These are phyloP conservation scores for Wallemia ichthyophaga DNA, from an alignment of 1,284 basidiomycete genomes.

Conservation along the genomic window DNA sequence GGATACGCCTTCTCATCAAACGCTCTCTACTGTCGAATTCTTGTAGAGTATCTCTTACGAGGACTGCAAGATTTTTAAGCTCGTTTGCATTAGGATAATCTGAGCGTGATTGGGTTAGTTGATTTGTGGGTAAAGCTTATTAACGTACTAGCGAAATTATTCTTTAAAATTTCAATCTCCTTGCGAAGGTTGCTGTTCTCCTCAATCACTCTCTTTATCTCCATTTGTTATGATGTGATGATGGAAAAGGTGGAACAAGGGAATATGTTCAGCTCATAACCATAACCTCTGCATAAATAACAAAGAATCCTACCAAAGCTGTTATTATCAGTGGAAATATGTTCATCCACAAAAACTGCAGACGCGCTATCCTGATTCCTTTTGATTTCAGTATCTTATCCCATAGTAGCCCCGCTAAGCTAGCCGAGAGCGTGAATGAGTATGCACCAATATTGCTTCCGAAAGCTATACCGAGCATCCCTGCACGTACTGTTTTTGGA, in stretches of 20 bases:
- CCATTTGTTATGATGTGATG: neutral
- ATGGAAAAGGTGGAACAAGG: neutral
- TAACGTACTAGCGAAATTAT: neutral
- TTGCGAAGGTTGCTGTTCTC: neutral
- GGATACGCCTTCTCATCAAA: neutral
- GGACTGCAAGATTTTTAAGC: neutral
- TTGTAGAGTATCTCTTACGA: neutral
- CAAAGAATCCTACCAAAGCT: neutral
- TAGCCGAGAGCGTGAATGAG: constrained; percentile 65
- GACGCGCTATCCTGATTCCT: constrained; percentile 32
- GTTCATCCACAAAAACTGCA: constrained; percentile 46
- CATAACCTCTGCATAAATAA: neutral
- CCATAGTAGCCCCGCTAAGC: constrained; percentile 75
- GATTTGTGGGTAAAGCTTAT: neutral
- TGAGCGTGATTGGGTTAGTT: neutral
- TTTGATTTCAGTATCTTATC: constrained; percentile 45
- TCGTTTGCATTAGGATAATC: neutral
- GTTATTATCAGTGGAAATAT: constrained; percentile 19
- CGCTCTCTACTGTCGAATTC: neutral
- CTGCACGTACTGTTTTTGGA: neutral
- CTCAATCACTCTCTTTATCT: neutral
- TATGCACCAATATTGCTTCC: constrained; percentile 79
- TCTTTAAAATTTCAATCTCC: neutral
- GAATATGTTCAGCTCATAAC: neutral
- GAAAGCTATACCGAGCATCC: constrained; percentile 31